Base-by-base conservation (phyloP, 306 rosid genomes). In the Glycine soja region DNA sequence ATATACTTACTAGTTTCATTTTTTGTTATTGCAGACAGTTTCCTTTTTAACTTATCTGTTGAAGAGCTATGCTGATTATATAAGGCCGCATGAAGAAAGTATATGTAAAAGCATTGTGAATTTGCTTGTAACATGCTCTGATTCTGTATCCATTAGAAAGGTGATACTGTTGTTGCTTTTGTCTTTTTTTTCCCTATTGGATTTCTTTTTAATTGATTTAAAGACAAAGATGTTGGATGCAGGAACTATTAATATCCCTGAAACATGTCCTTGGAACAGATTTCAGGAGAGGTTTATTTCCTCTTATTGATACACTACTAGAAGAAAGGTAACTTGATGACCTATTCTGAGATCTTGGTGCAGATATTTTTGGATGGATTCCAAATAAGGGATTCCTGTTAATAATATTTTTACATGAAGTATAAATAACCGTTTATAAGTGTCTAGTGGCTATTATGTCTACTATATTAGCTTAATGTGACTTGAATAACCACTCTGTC, bases 211-310 rank as follows among this genome's bases (percentile, higher is more conserved):
- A 45, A 24, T 71, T 58, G 59, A 12, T 75, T 53, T 69, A 43
- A 86, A 59, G 62, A 51, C 64, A 66, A 67, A 61, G 34, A 48
- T 87, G 77, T 82, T 86, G 81, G 78, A 38, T 83, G 90, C 98
- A 96, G 99, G 99, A 96, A 82, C 80, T 96, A 69, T 88, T 96
- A 77, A 95, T 96, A 51, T 93, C 99, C 62, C 89, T 93, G 79
- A 96, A 96, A 85, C 99, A 93, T 89, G 98, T 96, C 81, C 99
- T 96, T 80, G 99, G 99, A 85, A 93, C 98, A 7, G 99, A 96
- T 87, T 93, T 92, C 84, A 92, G 96, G 87, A 89, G 98, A 87
- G 99, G 99, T 53, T 92, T 96, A 86, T 96, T 96, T 93, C 99
- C 99, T 48, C 81, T 96, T 86, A 93, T 96, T 79, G 99, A 96